Conservation (phyloP, 164 flowering plant genomes). For the Houttuynia cordata region DNA sequence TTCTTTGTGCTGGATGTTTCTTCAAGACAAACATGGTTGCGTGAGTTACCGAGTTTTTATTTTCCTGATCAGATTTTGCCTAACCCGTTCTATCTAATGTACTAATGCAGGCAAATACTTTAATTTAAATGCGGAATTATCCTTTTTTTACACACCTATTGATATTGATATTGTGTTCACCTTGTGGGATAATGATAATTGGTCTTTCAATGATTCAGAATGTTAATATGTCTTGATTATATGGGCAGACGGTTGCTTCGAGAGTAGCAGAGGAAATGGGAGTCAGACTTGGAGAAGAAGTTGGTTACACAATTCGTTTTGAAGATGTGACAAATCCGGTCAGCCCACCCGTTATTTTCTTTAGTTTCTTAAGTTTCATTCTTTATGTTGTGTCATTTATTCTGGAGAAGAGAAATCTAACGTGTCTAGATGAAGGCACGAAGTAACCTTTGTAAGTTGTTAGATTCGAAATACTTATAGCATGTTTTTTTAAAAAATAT, state of each 20-base stretch:
- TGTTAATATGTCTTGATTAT: neutral
- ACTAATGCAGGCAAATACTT: too few species aligned
- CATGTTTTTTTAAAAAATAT: slow-evolving; percentile 22
- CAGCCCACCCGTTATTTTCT: slow-evolving; percentile 7
- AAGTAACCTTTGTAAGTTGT: too few species aligned
- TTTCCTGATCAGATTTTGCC: neutral
- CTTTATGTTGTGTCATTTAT: neutral
- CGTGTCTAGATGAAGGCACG: too few species aligned
- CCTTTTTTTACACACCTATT: too few species aligned
- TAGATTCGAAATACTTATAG: neutral
- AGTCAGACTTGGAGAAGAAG: slow-evolving; percentile 93
- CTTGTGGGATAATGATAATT: too few species aligned
- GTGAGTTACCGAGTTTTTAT: neutral
- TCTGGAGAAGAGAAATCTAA: too few species aligned
- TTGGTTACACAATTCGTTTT: slow-evolving; percentile 91
- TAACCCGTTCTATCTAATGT: too few species aligned
- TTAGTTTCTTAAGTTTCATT: neutral
- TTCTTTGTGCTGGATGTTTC: neutral
- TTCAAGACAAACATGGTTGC: neutral
- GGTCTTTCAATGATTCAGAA: too few species aligned
- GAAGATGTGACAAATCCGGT: slow-evolving; percentile 74
- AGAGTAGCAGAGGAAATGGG: slow-evolving; percentile 97
- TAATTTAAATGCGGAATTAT: too few species aligned
- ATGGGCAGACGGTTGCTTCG: slow-evolving; percentile 68
- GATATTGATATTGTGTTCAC: too few species aligned